Base-by-base conservation (phyloP, 495 filamentous ascomycete species). In the Neohortaea acidophila region DNA sequence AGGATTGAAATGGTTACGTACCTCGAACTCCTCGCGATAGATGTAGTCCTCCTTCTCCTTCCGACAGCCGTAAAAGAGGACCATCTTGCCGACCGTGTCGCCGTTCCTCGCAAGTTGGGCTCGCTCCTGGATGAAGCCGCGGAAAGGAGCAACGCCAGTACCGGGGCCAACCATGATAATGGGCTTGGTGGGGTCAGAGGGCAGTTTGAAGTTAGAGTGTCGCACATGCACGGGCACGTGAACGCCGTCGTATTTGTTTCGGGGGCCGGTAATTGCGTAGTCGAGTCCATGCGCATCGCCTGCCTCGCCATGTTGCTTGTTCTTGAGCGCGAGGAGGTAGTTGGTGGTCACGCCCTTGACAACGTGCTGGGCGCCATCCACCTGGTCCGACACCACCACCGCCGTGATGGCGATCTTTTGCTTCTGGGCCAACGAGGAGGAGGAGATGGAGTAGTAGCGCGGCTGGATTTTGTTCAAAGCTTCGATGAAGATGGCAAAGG, bases 401-500 rank as follows among this genome's bases (percentile, higher is more conserved):
- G 87, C 87, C 2, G 89, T 99, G 48, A 99, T 79, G 44, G 89
- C 80, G 46, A 96, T 81, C 63, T 82, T 78, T 56, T 91, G 77
- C 59, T 89, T 86, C 44, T 99, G 86, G 26, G 92, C 89, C 8
- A 84, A 58, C 17, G 89, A 94, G 0, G 87, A 94, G 0, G 91
- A 96, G 17, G 89, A 99, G 58, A 99, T 99, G 18, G 91, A 96
- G 66, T 99, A 99, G 68, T 96, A 99, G 21, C 89, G 83, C 7
- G 91, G 86, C 55, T 96, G 89, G 31, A 99, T 73, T 65, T 92
- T 94, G 61, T 79, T 80, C 38, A 96, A 58, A 46, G 84, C 81
- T 65, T 99, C 89, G 45, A 96, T 89, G 45, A 96, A 73, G 48
- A 86, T 72, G 4, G 91, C 94, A 63, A 99, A 96, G 12, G 89